phyloP scores from a whole-genome alignment of 192 early-diverging fungal species.

The Chytriomyces hyalinus region DNA sequence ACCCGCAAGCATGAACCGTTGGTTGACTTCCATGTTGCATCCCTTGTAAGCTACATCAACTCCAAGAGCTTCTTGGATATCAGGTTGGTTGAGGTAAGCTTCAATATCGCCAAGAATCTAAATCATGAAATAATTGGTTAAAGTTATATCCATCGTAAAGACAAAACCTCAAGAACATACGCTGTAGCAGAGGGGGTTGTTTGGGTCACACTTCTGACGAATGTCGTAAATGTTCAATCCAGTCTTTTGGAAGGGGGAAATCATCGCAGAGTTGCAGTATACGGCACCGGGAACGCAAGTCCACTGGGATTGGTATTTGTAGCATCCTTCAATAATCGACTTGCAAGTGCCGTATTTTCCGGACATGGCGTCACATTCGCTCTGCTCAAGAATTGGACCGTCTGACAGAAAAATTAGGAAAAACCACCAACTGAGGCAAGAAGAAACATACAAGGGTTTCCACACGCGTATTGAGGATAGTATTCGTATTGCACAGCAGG shows the following conservation, averaged over 20 bases:
- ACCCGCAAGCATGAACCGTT: constrained; percentile 77
- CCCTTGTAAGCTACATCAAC: constrained; percentile 71
- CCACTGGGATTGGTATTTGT: constrained; percentile 77
- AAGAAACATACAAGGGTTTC: constrained; percentile 37
- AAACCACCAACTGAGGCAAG: neutral
- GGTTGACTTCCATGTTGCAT: constrained; percentile 86
- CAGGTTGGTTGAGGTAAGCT: constrained; percentile 74
- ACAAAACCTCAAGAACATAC: constrained; percentile 24
- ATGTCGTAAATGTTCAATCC: constrained; percentile 92
- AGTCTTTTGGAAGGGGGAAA: constrained; percentile 78
- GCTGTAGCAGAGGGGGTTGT: constrained; percentile 80
- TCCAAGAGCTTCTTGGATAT: constrained; percentile 79
- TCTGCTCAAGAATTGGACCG: constrained; percentile 76
- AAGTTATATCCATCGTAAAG: neutral
- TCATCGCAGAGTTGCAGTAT: constrained; percentile 87
- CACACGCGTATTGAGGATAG: constrained; percentile 65
- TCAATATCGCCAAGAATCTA: constrained; percentile 78
- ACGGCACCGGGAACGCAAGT: constrained; percentile 81
- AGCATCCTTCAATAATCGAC: constrained; percentile 78
- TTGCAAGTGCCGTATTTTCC: constrained; percentile 75
- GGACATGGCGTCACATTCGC: constrained; percentile 78
- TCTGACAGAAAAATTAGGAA: constrained; percentile 52
- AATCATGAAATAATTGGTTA: neutral
- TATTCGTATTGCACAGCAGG: constrained; percentile 87
- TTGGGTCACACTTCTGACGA: constrained; percentile 79